A percentile compares a stretch with the other conserved stretches of the same genome.
Evolutionary conservation across 1,139 yeast species (phyloP).

Genomic region (Diutina ranongensis): DNA sequence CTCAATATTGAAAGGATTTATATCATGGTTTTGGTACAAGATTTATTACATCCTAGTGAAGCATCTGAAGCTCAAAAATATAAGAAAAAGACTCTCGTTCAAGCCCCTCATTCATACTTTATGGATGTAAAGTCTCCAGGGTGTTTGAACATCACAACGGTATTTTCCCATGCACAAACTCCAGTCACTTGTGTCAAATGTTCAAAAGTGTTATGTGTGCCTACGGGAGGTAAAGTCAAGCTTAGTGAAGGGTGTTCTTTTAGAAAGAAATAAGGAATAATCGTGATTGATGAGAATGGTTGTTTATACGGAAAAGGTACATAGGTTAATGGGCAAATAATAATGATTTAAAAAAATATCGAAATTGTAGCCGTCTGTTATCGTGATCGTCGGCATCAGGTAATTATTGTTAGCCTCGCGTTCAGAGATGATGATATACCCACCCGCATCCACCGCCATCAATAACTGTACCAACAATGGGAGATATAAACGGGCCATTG

Average conservation of each 20-base stretch:
- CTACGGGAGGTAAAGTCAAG: slow-evolving; percentile 99
- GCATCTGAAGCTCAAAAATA: slow-evolving; percentile 94
- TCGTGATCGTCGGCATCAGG: no score
- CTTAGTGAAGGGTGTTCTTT: slow-evolving; percentile 98
- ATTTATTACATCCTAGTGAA: slow-evolving; percentile 82
- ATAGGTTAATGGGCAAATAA: no score
- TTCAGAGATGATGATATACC: no score
- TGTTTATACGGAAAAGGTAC: no score
- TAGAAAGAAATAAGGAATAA: no score
- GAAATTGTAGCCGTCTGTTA: no score
- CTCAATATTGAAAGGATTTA: not conserved
- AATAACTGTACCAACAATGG: not conserved
- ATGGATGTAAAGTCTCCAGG: slow-evolving; percentile 99
- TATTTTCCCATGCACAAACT: slow-evolving; percentile 99
- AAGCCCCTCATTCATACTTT: slow-evolving; percentile 96
- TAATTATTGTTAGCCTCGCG: no score
- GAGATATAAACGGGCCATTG: not conserved
- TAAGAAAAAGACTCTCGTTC: slow-evolving; percentile 95
- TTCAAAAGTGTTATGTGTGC: slow-evolving; percentile 96
- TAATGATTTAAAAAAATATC: no score
- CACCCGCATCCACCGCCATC: no score
- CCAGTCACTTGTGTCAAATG: slow-evolving; percentile 99
- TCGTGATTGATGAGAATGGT: no score
- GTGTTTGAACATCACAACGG: slow-evolving; percentile 97
- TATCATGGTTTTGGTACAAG: slow-evolving; percentile 20